Percentiles rank a stretch among this genome's conserved stretches.
phyloP scores from a whole-genome alignment of 2,329 filamentous ascomycete genomes.

The Fonsecaea nubica region DNA sequence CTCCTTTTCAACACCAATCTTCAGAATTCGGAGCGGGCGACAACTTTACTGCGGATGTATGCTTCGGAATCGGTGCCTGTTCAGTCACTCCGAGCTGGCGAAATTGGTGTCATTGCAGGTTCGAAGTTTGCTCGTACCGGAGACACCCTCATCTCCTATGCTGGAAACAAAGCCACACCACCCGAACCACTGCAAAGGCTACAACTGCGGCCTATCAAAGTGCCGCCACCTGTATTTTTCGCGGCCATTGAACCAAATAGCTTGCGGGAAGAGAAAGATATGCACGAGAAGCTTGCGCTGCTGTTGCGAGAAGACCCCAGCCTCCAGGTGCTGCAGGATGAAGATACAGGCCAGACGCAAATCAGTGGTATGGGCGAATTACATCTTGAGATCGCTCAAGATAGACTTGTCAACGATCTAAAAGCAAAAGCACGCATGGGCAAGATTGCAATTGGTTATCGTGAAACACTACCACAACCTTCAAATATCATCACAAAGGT shows the following conservation, averaged over 20 bases:
- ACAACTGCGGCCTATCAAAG: slow-evolving; percentile 84
- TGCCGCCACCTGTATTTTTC: slow-evolving; percentile 94
- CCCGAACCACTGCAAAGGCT: slow-evolving; percentile 73
- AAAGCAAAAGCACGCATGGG: slow-evolving; percentile 86
- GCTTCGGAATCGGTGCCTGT: slow-evolving; percentile 87
- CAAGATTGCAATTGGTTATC: slow-evolving; percentile 92
- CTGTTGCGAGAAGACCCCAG: slow-evolving; percentile 92
- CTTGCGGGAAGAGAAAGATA: slow-evolving; percentile 76
- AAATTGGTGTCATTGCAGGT: slow-evolving; percentile 92
- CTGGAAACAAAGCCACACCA: slow-evolving; percentile 67
- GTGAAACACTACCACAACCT: slow-evolving; percentile 73
- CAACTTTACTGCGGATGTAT: slow-evolving; percentile 85
- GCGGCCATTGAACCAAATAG: slow-evolving; percentile 87
- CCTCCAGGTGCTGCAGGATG: slow-evolving; percentile 80
- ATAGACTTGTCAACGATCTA: slow-evolving; percentile 86
- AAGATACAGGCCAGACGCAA: slow-evolving; percentile 91
- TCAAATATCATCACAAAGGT: slow-evolving; percentile 65
- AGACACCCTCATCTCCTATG: slow-evolving; percentile 83
- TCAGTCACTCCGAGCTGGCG: slow-evolving; percentile 77
- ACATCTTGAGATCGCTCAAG: slow-evolving; percentile 89
- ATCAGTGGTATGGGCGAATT: slow-evolving; percentile 96
- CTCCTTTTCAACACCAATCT: slow-evolving; percentile 88
- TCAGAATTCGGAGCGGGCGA: slow-evolving; percentile 76
- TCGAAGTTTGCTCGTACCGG: slow-evolving; percentile 91
- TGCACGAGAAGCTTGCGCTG: slow-evolving; percentile 76